Evolutionary conservation across 805 yeast species (phyloP).

Genomic region (Saturnispora serradocipensis): DNA sequence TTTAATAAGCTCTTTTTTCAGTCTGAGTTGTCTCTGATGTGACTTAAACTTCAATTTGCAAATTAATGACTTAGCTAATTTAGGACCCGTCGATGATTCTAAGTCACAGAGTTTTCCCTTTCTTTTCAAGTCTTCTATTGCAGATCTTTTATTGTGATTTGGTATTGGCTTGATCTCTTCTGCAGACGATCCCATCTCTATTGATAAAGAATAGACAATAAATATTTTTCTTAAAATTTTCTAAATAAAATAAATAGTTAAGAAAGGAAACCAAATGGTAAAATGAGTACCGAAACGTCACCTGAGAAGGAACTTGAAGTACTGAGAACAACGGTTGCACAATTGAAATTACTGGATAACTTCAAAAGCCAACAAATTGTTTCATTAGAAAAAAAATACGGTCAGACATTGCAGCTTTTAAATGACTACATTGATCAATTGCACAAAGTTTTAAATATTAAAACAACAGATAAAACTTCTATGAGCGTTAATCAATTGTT

Average conservation of each 20-base stretch:
- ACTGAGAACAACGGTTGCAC: conserved; percentile 17
- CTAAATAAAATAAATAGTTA: not conserved
- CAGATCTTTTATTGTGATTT: not conserved
- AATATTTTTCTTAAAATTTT: not conserved
- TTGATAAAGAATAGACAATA: not conserved
- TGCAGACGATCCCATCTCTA: not conserved
- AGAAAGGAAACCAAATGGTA: not conserved
- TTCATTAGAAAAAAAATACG: conserved; percentile 17
- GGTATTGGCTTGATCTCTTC: not conserved
- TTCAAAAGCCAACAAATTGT: conserved; percentile 34
- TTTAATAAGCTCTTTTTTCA: not conserved
- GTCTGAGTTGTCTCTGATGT: not conserved
- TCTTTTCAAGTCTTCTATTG: not conserved
- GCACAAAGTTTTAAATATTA: conserved; percentile 10
- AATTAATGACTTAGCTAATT: not conserved
- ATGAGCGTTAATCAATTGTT: not conserved
- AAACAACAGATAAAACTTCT: conserved; percentile 1
- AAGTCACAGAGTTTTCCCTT: not conserved
- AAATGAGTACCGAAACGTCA: not conserved
- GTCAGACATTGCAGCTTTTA: conserved; percentile 13
- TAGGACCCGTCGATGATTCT: not conserved
- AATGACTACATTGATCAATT: conserved; percentile 17
- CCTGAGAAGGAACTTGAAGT: conserved; percentile 12
- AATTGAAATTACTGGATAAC: conserved; percentile 30
- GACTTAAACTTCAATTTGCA: not conserved